These are phyloP conservation scores for Glonium stellatum DNA, from an alignment of 495 filamentous ascomycete genomes.

Conservation along the genomic window DNA sequence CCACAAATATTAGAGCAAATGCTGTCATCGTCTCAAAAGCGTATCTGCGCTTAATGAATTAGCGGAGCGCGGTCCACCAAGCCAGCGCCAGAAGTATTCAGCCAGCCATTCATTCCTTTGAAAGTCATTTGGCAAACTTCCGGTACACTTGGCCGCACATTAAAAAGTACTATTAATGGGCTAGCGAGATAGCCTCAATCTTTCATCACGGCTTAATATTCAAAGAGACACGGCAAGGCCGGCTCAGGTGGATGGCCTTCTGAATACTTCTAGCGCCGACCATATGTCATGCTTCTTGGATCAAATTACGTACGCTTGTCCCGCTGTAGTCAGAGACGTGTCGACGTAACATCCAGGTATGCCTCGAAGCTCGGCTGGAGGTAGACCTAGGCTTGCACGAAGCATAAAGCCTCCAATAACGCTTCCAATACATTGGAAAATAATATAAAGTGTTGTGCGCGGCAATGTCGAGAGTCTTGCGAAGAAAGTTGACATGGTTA, in stretches of 20 bases:
- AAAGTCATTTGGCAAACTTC: too few species aligned
- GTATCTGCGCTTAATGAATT: background rate
- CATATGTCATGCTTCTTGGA: background rate
- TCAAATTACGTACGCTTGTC: slow-evolving; percentile 13
- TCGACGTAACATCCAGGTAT: slow-evolving; percentile 26
- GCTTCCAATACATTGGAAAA: slow-evolving; percentile 20
- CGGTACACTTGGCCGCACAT: too few species aligned
- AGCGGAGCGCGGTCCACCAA: too few species aligned
- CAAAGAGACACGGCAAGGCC: too few species aligned
- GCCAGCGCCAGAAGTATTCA: too few species aligned
- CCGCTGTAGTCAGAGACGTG: slow-evolving; percentile 9
- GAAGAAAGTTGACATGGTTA: slow-evolving; percentile 24
- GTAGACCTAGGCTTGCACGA: slow-evolving; percentile 10
- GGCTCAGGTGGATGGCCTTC: too few species aligned
- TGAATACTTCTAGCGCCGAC: background rate
- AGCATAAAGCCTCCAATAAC: slow-evolving; percentile 17
- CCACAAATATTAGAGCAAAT: slow-evolving; percentile 31
- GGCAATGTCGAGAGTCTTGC: slow-evolving; percentile 17
- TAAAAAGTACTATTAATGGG: too few species aligned
- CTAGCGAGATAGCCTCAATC: too few species aligned
- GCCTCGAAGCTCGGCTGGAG: background rate
- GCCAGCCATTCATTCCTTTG: too few species aligned
- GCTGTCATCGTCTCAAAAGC: slow-evolving; percentile 18
- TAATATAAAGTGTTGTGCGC: slow-evolving; percentile 19
- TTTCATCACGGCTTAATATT: too few species aligned